A percentile compares a stretch with the other conserved stretches of the same genome.
These are phyloP conservation scores for Naganishia cerealis DNA, from an alignment of 1,284 basidiomycete species.

Conservation along the genomic window DNA sequence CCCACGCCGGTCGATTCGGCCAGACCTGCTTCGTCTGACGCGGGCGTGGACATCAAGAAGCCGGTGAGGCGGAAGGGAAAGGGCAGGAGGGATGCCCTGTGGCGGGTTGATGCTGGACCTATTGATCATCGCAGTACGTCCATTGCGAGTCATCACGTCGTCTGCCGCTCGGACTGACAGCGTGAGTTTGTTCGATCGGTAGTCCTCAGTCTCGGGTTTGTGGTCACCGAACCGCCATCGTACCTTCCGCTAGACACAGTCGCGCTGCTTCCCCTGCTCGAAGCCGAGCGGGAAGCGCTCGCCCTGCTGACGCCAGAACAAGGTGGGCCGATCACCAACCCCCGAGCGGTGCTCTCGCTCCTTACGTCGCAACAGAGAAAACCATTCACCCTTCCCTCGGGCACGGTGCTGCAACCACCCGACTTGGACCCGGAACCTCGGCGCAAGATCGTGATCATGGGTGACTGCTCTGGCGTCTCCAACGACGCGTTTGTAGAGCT, in stretches of 20 bases:
- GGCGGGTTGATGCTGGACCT: conserved; percentile 72
- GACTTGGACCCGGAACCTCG: conserved; percentile 42
- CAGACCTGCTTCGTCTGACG: conserved; percentile 35
- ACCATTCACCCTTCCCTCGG: conserved; percentile 71
- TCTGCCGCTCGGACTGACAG: background rate
- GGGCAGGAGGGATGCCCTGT: conserved; percentile 40
- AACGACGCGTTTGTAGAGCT: conserved; percentile 44
- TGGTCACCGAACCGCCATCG: conserved; percentile 65
- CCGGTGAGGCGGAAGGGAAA: conserved; percentile 51
- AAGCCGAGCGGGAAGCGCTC: conserved; percentile 57
- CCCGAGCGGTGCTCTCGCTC: conserved; percentile 67
- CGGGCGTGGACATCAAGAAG: conserved; percentile 39
- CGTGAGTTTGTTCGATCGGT: conserved; percentile 36
- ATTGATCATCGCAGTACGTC: conserved; percentile 73
- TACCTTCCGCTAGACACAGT: conserved; percentile 51
- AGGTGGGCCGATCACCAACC: conserved; percentile 61
- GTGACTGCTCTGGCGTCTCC: conserved; percentile 49
- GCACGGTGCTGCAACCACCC: conserved; percentile 73
- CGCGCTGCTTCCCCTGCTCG: conserved; percentile 49
- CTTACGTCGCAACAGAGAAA: conserved; percentile 62
- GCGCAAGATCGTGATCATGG: conserved; percentile 57
- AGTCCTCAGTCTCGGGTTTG: conserved; percentile 82
- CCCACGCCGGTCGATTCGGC: background rate
- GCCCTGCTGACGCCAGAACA: conserved; percentile 56
- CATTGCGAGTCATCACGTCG: background rate